Conservation (phyloP, 2,329 filamentous ascomycete species). For the Rhynchosporium graminicola region DNA sequence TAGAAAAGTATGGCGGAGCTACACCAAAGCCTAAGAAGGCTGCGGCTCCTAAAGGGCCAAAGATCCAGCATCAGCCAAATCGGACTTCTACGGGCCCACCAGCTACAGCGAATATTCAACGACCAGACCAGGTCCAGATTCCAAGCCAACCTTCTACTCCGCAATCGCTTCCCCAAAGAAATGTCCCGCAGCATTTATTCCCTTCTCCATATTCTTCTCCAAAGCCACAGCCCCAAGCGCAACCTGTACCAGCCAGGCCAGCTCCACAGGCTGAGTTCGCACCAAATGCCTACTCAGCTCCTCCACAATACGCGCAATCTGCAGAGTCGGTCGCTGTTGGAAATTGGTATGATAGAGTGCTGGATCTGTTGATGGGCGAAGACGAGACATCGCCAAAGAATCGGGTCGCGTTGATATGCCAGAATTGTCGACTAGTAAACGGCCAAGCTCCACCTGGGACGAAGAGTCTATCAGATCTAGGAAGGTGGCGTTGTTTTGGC, state of each 20-base stretch:
- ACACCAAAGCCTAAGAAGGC: slow-evolving; percentile 38
- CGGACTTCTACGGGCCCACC: slow-evolving; percentile 58
- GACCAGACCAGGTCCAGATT: slow-evolving; percentile 37
- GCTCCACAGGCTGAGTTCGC: slow-evolving; percentile 61
- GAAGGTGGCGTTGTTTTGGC: slow-evolving; percentile 84
- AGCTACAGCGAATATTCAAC: slow-evolving; percentile 62
- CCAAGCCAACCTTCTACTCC: slow-evolving; percentile 34
- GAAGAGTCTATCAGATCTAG: slow-evolving; percentile 74
- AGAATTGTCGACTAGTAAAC: slow-evolving; percentile 82
- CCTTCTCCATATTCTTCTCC: slow-evolving; percentile 27
- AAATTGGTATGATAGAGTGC: slow-evolving; percentile 92
- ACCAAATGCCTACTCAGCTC: slow-evolving; percentile 63
- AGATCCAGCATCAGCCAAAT: slow-evolving; percentile 34
- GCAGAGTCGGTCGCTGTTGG: slow-evolving; percentile 40
- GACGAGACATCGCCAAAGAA: slow-evolving; percentile 94
- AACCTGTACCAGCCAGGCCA: slow-evolving; percentile 16
- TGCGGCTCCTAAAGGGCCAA: slow-evolving; percentile 32
- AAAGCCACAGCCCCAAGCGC: slow-evolving; percentile 17
- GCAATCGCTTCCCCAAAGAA: slow-evolving; percentile 29
- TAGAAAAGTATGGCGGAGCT: slow-evolving; percentile 86
- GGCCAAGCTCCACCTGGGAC: slow-evolving; percentile 92
- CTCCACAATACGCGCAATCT: slow-evolving; percentile 38
- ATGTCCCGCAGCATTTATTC: slow-evolving; percentile 27
- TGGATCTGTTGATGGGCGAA: slow-evolving; percentile 90
- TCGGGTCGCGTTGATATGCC: slow-evolving; percentile 83